Percentiles rank a stretch among this genome's conserved stretches.
These are phyloP conservation scores for Hypoxylon intermedium DNA, from an alignment of 495 filamentous ascomycete species.

Conservation along the genomic window DNA sequence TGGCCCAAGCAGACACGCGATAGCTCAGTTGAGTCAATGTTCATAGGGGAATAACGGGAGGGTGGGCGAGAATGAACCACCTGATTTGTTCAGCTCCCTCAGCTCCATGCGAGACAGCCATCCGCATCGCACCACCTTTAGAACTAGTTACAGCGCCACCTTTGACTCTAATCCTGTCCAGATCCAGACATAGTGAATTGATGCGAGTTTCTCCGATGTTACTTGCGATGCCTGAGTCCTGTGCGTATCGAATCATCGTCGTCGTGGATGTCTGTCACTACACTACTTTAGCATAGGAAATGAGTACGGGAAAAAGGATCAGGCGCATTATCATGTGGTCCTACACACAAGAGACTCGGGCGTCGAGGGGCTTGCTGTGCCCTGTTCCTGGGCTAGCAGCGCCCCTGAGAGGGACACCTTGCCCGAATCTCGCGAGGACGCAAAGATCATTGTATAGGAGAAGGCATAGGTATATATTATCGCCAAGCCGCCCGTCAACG, in stretches of 20 bases:
- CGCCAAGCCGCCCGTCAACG: constrained; percentile 6
- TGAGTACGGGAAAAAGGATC: background rate
- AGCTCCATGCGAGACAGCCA: constrained; percentile 11
- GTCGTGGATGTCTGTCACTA: background rate
- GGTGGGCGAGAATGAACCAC: background rate
- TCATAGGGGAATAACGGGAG: background rate
- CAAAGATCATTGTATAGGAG: background rate
- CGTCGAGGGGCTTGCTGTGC: background rate
- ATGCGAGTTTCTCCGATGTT: constrained; percentile 16
- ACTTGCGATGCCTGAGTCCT: background rate
- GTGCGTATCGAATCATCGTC: background rate
- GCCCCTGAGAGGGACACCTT: background rate
- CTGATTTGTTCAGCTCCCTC: constrained; percentile 1
- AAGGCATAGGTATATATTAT: constrained; percentile 12
- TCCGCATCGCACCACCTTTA: background rate
- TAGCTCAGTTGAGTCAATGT: background rate
- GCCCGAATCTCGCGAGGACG: background rate
- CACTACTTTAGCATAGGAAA: background rate
- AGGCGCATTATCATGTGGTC: background rate
- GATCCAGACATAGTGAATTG: background rate
- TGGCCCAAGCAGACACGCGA: background rate
- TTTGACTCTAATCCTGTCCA: constrained; percentile 1
- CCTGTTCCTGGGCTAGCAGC: background rate
- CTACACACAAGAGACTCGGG: background rate
- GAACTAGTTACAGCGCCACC: constrained; percentile 1